Conservation (phyloP, 2,329 filamentous ascomycete species). For the Parastagonospora avenae region DNA sequence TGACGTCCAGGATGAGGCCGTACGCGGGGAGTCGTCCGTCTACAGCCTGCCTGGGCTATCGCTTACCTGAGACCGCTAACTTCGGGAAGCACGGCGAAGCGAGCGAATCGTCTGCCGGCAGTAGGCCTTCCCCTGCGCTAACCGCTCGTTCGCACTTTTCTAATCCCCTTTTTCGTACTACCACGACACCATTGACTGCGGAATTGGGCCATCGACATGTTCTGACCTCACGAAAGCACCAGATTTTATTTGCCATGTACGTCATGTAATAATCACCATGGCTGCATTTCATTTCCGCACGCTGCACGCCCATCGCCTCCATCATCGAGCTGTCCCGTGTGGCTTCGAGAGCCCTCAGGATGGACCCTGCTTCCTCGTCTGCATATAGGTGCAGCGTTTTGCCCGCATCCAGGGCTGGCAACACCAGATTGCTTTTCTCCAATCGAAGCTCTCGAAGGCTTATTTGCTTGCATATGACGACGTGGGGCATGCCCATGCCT, state of each 20-base stretch:
- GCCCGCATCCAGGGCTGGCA: background rate
- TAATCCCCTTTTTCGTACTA: constrained; percentile 12
- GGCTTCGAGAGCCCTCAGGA: constrained; percentile 6
- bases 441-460: background rate
- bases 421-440: background rate
- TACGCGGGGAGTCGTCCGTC: constrained; percentile 16
- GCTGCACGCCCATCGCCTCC: constrained; percentile 9
- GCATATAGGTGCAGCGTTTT: background rate
- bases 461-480: background rate
- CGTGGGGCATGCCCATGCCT: background rate
- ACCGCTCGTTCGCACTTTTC: constrained; percentile 20
- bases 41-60: constrained; percentile 8
- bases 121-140: constrained; percentile 24
- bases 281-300: constrained; percentile 11
- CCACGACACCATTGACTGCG: background rate
- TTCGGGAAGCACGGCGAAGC: constrained; percentile 14
- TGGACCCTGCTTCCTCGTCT: constrained; percentile 2
- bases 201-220: background rate
- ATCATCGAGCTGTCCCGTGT: constrained; percentile 13
- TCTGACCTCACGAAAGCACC: constrained; percentile 1
- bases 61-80: constrained; percentile 26
- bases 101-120: constrained; percentile 21
- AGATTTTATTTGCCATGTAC: background rate
- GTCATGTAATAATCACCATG: background rate
- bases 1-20: constrained; percentile 3